Percentiles rank a stretch among this genome's conserved stretches.
phyloP scores from a whole-genome alignment of 495 filamentous ascomycete genomes.

The Pyrenula aspistea region DNA sequence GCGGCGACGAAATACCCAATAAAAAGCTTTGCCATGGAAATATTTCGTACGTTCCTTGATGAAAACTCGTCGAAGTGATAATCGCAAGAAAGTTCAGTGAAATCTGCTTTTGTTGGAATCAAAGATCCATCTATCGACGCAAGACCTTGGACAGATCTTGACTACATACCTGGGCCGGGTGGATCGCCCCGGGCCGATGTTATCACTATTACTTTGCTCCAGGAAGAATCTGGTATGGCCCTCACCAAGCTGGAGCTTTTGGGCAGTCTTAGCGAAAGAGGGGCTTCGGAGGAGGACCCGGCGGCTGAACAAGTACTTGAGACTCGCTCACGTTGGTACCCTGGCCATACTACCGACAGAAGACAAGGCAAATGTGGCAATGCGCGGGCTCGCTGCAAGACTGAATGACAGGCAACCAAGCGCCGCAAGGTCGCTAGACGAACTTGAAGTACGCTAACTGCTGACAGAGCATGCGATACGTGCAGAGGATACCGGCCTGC shows the following conservation, averaged over 20 bases:
- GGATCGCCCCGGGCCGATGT: no score
- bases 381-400: constrained; percentile 1
- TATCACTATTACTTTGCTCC: no score
- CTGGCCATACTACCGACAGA: neutral
- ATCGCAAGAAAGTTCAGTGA: no score
- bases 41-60: no score
- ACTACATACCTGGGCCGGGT: constrained; percentile 14
- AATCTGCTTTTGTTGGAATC: constrained; percentile 4
- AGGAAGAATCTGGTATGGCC: no score
- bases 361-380: neutral
- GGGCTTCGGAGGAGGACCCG: neutral
- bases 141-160: constrained; percentile 10
- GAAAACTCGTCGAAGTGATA: no score
- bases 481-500: neutral
- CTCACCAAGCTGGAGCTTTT: constrained; percentile 10
- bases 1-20: constrained; percentile 57
- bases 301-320: constrained; percentile 1
- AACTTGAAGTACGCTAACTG: neutral
- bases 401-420: neutral
- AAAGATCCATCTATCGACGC: constrained; percentile 4
- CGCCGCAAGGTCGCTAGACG: neutral
- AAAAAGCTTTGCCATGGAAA: constrained; percentile 84
- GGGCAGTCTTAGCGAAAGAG: constrained; percentile 6
- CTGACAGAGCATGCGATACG: neutral
- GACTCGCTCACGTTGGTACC: neutral